phyloP scores from a whole-genome alignment of 495 filamentous ascomycete genomes.

The Trichoderma erinaceum region DNA sequence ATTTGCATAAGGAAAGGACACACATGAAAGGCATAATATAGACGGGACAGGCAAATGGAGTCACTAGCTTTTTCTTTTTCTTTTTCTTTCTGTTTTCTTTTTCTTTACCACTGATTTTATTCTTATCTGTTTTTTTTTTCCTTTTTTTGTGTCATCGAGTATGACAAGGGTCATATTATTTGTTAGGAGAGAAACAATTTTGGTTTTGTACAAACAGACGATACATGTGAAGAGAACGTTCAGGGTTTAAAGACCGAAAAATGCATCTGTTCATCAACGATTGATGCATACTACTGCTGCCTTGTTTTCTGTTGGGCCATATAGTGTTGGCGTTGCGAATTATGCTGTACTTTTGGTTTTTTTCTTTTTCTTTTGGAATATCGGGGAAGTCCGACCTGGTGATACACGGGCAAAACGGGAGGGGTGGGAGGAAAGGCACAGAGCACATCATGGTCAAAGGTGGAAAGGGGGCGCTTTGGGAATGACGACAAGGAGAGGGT shows the following conservation, averaged over 20 bases:
- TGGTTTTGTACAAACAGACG: conserved; percentile 6
- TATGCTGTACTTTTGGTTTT: not conserved
- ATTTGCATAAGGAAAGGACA: conserved; percentile 12
- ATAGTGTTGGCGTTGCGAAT: conserved; percentile 3
- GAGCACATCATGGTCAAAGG: not conserved
- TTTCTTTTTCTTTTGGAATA: not conserved
- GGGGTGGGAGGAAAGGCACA: not conserved
- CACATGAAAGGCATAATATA: conserved; percentile 11
- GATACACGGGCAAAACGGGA: not conserved
- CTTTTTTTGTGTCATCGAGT: not conserved
- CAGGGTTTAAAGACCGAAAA: not conserved
- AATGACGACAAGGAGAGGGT: no score
- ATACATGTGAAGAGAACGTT: conserved; percentile 8
- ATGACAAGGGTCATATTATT: not conserved
- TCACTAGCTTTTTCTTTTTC: not conserved
- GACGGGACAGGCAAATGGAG: conserved; percentile 10
- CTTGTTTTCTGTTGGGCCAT: not conserved
- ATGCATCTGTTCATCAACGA: not conserved
- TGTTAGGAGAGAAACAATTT: not conserved
- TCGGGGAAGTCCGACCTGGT: not conserved
- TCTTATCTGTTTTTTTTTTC: not conserved
- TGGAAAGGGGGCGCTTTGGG: not conserved
- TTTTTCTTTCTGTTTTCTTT: conserved; percentile 6
- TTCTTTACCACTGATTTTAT: not conserved
- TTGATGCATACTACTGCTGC: not conserved